phyloP scores from a whole-genome alignment of 305 asterid species.

The Plantago lanceolata region DNA sequence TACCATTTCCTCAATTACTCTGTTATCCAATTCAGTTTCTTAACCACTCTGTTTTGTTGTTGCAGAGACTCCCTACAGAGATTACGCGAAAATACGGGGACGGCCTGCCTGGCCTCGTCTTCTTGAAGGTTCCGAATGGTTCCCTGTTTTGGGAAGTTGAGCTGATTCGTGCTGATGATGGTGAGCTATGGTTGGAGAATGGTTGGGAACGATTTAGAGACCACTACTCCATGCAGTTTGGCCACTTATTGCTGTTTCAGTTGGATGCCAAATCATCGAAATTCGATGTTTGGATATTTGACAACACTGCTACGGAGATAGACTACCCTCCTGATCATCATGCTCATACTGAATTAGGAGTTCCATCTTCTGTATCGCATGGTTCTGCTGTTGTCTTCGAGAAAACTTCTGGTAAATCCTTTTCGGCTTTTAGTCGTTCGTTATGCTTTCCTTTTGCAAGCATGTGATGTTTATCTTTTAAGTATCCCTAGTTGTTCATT shows the following conservation, averaged over 20 bases:
- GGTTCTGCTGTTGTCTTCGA: constrained; percentile 20
- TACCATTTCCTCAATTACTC: neutral
- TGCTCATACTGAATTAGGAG: neutral
- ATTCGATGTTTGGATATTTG: constrained; percentile 1
- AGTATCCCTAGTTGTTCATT: too few relatives aligned
- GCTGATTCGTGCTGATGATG: neutral
- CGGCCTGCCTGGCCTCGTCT: neutral
- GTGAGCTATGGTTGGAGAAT: neutral
- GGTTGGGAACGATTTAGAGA: constrained; percentile 4
- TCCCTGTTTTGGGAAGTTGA: neutral
- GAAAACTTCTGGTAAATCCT: neutral
- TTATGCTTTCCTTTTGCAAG: neutral
- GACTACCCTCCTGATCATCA: constrained; percentile 3
- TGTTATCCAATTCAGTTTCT: neutral
- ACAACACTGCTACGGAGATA: constrained; percentile 4
- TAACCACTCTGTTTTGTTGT: neutral
- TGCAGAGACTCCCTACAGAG: neutral
- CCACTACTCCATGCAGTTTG: neutral
- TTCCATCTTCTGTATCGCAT: neutral
- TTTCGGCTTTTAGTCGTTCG: too few relatives aligned
- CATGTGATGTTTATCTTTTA: neutral
- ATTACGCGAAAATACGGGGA: neutral
- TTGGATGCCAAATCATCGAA: neutral
- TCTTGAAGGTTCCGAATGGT: constrained; percentile 2
- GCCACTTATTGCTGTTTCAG: neutral